These are phyloP conservation scores for Coelastrella sp. DNA, from an alignment of 139 green algal genomes.

Conservation along the genomic window DNA sequence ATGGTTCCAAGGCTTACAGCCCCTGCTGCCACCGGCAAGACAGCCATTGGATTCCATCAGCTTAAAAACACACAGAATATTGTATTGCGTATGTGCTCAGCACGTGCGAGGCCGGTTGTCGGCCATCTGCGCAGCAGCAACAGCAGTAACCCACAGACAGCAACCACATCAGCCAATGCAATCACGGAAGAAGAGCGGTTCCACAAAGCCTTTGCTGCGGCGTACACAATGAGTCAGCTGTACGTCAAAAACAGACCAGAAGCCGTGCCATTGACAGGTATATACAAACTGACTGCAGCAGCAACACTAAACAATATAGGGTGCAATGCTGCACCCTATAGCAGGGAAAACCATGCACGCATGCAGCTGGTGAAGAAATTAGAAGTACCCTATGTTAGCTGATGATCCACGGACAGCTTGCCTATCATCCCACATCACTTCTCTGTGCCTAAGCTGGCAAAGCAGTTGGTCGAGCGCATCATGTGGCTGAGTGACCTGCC, in stretches of 20 bases:
- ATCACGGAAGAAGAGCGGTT: slow-evolving; percentile 34
- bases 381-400: too few species aligned
- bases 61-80: not conserved
- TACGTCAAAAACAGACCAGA: slow-evolving; percentile 39
- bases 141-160: not conserved
- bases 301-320: not conserved
- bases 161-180: not conserved
- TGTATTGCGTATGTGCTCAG: not conserved
- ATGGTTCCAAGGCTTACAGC: too few species aligned
- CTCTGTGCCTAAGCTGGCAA: too few species aligned
- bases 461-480: too few species aligned
- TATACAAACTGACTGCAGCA: not conserved
- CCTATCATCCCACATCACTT: too few species aligned
- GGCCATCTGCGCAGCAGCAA: not conserved
- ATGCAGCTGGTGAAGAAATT: too few species aligned
- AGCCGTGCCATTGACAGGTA: slow-evolving; percentile 36
- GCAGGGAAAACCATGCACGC: too few species aligned
- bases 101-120: not conserved
- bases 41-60: not conserved
- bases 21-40: not conserved
- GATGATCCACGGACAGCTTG: too few species aligned
- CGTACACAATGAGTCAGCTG: slow-evolving; percentile 39
- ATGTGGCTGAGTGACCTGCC: too few species aligned
- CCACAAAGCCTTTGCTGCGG: slow-evolving; percentile 16
- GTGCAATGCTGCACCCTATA: too few species aligned